phyloP scores from a whole-genome alignment of 2,329 filamentous ascomycete species.

The Botrytis squamosa region DNA sequence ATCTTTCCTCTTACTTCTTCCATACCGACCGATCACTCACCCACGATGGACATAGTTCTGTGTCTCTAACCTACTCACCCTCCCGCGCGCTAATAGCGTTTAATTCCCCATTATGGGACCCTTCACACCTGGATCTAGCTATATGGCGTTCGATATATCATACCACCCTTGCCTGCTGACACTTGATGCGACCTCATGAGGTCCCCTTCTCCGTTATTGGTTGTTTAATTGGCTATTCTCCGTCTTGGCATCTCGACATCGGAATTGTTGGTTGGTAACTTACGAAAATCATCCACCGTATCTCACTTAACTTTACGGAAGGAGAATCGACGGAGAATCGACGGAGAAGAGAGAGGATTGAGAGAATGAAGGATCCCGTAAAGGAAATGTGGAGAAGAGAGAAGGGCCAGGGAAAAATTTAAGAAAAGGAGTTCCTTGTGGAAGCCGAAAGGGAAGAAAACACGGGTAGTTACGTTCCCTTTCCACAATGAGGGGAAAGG shows the following conservation, averaged over 20 bases:
- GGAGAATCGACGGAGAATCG: neutral
- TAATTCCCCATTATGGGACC: conserved; percentile 20
- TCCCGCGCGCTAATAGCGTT: conserved; percentile 23
- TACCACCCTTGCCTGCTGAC: conserved; percentile 22
- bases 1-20: neutral
- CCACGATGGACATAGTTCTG: neutral
- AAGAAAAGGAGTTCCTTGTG: conserved; percentile 17
- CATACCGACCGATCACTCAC: neutral
- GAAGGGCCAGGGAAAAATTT: neutral
- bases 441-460: conserved; percentile 16
- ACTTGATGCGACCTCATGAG: conserved; percentile 12
- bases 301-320: conserved; percentile 13
- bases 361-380: neutral
- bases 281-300: conserved; percentile 21
- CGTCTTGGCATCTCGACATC: conserved; percentile 21
- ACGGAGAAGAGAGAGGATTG: neutral
- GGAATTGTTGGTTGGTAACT: conserved; percentile 9
- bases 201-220: neutral
- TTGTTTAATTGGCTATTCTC: conserved; percentile 9
- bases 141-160: conserved; percentile 23
- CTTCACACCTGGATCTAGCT: conserved; percentile 16
- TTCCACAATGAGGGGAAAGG: conserved; percentile 14
- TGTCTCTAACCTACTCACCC: neutral
- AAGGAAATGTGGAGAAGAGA: conserved; percentile 5
- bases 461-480: conserved; percentile 16